Conservation (phyloP, 352 stramenopile genomes). For the Pilasporangium apinafurcum region DNA sequence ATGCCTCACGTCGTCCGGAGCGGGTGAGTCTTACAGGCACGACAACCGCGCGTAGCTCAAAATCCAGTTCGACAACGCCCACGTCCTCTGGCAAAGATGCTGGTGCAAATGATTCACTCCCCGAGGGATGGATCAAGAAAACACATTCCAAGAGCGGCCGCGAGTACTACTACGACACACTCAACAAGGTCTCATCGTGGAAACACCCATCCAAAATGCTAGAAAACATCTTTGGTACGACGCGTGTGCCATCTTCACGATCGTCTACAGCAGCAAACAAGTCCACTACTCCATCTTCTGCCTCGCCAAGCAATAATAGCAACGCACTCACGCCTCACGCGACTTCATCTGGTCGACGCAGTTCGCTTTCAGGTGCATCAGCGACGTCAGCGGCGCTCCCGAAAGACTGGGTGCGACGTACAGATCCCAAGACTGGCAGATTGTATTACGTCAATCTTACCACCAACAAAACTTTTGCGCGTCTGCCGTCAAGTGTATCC, state of each 20-base stretch:
- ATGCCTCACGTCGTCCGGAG: slow-evolving; percentile 22
- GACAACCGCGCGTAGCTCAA: slow-evolving; percentile 3
- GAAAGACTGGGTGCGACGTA: slow-evolving; percentile 74
- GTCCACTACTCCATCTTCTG: slow-evolving; percentile 14
- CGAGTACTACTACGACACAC: slow-evolving; percentile 73
- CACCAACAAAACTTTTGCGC: slow-evolving; percentile 77
- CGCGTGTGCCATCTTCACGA: slow-evolving; percentile 1
- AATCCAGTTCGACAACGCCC: slow-evolving; percentile 6
- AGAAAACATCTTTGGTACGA: slow-evolving; percentile 49
- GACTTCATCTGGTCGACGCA: slow-evolving; percentile 5
- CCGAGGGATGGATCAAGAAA: slow-evolving; percentile 61
- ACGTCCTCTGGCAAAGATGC: slow-evolving; percentile 32
- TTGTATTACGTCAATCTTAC: slow-evolving; percentile 82
- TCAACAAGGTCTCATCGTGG: slow-evolving; percentile 68
- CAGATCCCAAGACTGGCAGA: slow-evolving; percentile 70
- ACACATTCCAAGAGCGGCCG: slow-evolving; percentile 67
- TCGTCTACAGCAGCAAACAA: slow-evolving; percentile 1
- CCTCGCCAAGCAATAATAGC: no score
- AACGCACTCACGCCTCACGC: slow-evolving; percentile 36
- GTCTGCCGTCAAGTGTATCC: slow-evolving; percentile 67
- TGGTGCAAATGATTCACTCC: no score
- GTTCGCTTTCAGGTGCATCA: slow-evolving; percentile 22
- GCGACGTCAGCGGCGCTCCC: slow-evolving; percentile 31
- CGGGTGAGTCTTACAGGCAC: slow-evolving; percentile 6
- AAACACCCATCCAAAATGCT: slow-evolving; percentile 58